Conservation (phyloP, 148 eudicot genomes). For the Arctostaphylos glauca region DNA sequence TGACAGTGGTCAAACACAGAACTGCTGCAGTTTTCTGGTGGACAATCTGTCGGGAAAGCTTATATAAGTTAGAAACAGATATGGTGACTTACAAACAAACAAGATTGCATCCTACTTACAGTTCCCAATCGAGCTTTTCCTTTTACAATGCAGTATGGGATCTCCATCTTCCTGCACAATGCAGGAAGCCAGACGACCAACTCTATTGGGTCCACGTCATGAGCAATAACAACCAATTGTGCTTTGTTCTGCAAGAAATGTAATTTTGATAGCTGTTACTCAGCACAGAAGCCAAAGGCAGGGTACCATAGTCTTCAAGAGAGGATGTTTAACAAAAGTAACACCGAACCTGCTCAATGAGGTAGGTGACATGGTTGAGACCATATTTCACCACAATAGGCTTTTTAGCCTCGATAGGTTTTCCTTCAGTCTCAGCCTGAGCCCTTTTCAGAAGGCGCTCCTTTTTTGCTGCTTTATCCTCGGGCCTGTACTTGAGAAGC, state of each 20-base stretch:
- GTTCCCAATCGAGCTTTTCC: constrained; percentile 90
- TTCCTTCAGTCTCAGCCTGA: constrained; percentile 88
- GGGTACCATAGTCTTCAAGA: not conserved
- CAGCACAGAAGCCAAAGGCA: not conserved
- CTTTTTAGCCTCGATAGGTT: constrained; percentile 66
- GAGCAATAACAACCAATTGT: constrained; percentile 92
- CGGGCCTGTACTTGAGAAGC: constrained; percentile 87
- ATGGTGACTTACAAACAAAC: not conserved
- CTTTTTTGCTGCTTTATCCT: constrained; percentile 78
- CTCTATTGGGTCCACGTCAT: constrained; percentile 96
- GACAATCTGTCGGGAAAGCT: constrained; percentile 55
- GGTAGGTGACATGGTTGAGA: constrained; percentile 82
- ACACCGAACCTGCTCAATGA: constrained; percentile 75
- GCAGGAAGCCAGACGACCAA: constrained; percentile 96
- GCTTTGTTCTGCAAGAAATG: constrained; percentile 65
- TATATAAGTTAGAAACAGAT: not conserved
- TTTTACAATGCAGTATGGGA: constrained; percentile 94
- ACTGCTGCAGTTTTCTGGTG: constrained; percentile 83
- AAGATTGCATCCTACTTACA: constrained; percentile 28
- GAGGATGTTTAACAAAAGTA: not conserved
- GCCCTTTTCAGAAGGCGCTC: constrained; percentile 84
- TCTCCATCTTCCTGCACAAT: constrained; percentile 88
- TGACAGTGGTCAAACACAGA: constrained; percentile 71
- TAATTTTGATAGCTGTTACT: not conserved
- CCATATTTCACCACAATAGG: constrained; percentile 94